A percentile compares a stretch with the other conserved stretches of the same genome.
Conservation (phyloP, 257 asterid species). For the Rehmannia glutinosa region DNA sequence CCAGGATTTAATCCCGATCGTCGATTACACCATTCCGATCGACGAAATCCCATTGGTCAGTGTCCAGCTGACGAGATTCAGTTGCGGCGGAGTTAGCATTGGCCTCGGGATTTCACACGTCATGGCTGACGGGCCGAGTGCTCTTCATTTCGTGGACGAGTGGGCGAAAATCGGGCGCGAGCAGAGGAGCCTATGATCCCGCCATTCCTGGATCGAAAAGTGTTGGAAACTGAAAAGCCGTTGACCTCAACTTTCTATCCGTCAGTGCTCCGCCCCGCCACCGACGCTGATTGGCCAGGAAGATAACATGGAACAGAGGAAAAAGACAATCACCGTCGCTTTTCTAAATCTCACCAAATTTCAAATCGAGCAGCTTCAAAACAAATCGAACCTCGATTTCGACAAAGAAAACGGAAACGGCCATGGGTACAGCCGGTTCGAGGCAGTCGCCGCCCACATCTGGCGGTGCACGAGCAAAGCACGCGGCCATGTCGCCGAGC, state of each 20-base stretch:
- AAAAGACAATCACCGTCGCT: conserved; percentile 37
- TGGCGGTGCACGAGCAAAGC: conserved; percentile 83
- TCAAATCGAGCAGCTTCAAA: conserved; percentile 40
- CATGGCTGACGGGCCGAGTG: conserved; percentile 47
- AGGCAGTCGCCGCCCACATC: conserved; percentile 73
- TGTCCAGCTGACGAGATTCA: conserved; percentile 36
- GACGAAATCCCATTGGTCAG: conserved; percentile 37
- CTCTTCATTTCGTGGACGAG: conserved; percentile 38
- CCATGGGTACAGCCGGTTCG: conserved; percentile 57
- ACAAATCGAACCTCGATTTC: conserved; percentile 35
- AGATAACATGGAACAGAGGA: conserved; percentile 34
- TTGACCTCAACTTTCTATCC: conserved; percentile 23
- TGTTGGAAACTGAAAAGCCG: conserved; percentile 10
- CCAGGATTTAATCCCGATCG: conserved; percentile 36
- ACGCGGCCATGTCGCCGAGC: conserved; percentile 56
- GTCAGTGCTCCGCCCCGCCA: conserved; percentile 49
- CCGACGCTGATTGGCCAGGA: conserved; percentile 38
- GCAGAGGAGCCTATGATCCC: conserved; percentile 17
- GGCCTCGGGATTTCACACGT: conserved; percentile 42
- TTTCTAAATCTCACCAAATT: conserved; percentile 27
- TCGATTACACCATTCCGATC: conserved; percentile 42
- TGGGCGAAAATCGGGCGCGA: conserved; percentile 37
- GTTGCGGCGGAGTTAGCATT: conserved; percentile 39
- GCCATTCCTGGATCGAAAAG: conserved; percentile 36
- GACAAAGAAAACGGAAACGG: neutral